Evolutionary conservation across 2,329 filamentous ascomycete species (phyloP).

Genomic region (Blumeriella jaapii): DNA sequence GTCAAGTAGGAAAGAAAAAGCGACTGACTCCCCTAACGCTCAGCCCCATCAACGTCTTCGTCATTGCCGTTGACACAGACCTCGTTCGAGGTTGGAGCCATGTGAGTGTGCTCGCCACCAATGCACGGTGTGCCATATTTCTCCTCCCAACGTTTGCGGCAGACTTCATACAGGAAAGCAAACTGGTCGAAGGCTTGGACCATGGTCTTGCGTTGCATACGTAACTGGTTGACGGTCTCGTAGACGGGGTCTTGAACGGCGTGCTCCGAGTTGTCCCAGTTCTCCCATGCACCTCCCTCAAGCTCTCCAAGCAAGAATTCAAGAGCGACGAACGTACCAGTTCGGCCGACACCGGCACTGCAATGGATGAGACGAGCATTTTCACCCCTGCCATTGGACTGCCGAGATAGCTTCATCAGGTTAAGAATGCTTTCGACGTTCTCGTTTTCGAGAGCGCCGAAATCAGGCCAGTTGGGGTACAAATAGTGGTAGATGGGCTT

Average conservation of each 20-base stretch:
- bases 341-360: slow-evolving; percentile 87
- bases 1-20: not conserved
- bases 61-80: slow-evolving; percentile 10
- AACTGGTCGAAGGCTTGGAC: slow-evolving; percentile 83
- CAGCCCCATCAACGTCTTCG: no score
- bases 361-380: slow-evolving; percentile 78
- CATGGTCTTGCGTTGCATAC: slow-evolving; percentile 89
- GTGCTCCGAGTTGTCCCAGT: slow-evolving; percentile 24
- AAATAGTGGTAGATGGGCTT: slow-evolving; percentile 73
- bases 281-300: slow-evolving; percentile 48
- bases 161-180: slow-evolving; percentile 76
- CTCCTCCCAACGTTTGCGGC: slow-evolving; percentile 63
- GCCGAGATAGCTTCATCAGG: slow-evolving; percentile 55
- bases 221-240: slow-evolving; percentile 65
- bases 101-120: slow-evolving; percentile 20
- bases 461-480: slow-evolving; percentile 85
- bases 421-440: slow-evolving; percentile 58
- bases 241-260: slow-evolving; percentile 57
- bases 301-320: slow-evolving; percentile 82
- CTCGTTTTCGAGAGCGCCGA: slow-evolving; percentile 62
- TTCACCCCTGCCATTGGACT: slow-evolving; percentile 40
- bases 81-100: slow-evolving; percentile 4
- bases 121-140: slow-evolving; percentile 34
- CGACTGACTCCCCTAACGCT: not conserved
- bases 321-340: slow-evolving; percentile 91